Conservation (phyloP, 805 yeast genomes). For the Candida parachauliodes region DNA sequence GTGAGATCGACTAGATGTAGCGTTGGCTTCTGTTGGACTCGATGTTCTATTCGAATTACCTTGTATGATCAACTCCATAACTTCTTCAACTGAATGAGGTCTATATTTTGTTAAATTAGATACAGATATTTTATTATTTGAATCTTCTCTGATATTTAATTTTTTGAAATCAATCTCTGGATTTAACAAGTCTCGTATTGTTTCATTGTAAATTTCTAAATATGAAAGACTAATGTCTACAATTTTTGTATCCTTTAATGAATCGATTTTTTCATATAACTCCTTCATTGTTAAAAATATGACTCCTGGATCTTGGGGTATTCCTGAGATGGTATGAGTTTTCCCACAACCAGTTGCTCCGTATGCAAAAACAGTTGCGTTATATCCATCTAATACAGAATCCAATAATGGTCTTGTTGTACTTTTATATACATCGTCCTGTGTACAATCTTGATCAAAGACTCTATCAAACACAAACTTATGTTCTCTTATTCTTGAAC, state of each 20-base stretch:
- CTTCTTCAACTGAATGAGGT: constrained; percentile 64
- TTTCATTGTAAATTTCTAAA: constrained; percentile 88
- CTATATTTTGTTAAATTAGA: constrained; percentile 63
- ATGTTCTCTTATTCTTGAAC: constrained; percentile 61
- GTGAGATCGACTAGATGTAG: constrained; percentile 88
- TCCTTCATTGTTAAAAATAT: constrained; percentile 77
- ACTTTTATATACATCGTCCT: constrained; percentile 59
- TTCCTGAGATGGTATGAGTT: constrained; percentile 85
- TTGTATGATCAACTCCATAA: constrained; percentile 67
- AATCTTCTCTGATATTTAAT: constrained; percentile 68
- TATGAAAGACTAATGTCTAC: constrained; percentile 67
- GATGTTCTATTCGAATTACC: constrained; percentile 79
- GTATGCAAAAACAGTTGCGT: constrained; percentile 91
- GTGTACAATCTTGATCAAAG: constrained; percentile 64
- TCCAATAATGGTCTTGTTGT: constrained; percentile 74
- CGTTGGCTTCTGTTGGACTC: constrained; percentile 88
- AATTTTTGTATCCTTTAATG: constrained; percentile 47
- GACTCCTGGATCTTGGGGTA: constrained; percentile 70
- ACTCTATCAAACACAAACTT: constrained; percentile 78
- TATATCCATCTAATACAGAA: constrained; percentile 76
- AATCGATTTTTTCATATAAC: constrained; percentile 60
- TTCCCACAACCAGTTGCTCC: constrained; percentile 99
- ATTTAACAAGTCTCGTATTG: constrained; percentile 71
- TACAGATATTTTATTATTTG: constrained; percentile 61
- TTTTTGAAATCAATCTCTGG: constrained; percentile 48